Conservation (phyloP, 2,329 filamentous ascomycete species). For the Dichotomopilus funicola region DNA sequence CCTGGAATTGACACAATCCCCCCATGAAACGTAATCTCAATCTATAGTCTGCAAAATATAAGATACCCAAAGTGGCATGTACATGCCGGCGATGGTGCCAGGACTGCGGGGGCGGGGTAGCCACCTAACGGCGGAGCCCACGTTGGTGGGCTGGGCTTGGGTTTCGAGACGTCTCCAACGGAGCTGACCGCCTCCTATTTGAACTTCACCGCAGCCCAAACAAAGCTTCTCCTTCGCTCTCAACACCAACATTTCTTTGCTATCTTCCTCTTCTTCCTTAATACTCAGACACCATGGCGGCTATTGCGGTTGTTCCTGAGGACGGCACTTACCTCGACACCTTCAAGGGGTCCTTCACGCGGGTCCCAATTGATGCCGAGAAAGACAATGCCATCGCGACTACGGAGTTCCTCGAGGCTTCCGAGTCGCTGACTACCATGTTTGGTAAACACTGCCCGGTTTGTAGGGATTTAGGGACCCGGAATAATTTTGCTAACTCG, state of each 20-base stretch:
- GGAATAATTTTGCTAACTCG: slow-evolving; percentile 3
- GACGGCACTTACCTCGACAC: slow-evolving; percentile 80
- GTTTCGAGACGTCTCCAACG: neutral
- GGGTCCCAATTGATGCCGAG: slow-evolving; percentile 68
- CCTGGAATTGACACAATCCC: too few relatives aligned
- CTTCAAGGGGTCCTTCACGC: slow-evolving; percentile 74
- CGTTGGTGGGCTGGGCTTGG: neutral
- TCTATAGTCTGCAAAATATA: too few relatives aligned
- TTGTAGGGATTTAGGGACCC: neutral
- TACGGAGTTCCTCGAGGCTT: slow-evolving; percentile 81
- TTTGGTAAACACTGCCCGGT: slow-evolving; percentile 57
- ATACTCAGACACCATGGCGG: slow-evolving; percentile 41
- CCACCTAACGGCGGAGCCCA: neutral
- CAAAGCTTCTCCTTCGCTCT: neutral
- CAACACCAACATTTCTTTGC: neutral
- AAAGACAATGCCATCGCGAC: slow-evolving; percentile 76
- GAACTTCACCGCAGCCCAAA: neutral
- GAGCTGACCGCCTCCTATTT: slow-evolving; percentile 7
- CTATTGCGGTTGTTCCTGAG: slow-evolving; percentile 43
- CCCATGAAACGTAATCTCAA: too few relatives aligned
- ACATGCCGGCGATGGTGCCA: neutral
- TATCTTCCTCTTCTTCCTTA: neutral
- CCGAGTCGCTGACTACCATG: slow-evolving; percentile 77
- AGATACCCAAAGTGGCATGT: neutral
- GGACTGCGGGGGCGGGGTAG: slow-evolving; percentile 3